A percentile compares a stretch with the other conserved stretches of the same genome.
These are phyloP conservation scores for Aspergillus spinulosporus DNA, from an alignment of 2,329 filamentous ascomycete genomes.

Conservation along the genomic window DNA sequence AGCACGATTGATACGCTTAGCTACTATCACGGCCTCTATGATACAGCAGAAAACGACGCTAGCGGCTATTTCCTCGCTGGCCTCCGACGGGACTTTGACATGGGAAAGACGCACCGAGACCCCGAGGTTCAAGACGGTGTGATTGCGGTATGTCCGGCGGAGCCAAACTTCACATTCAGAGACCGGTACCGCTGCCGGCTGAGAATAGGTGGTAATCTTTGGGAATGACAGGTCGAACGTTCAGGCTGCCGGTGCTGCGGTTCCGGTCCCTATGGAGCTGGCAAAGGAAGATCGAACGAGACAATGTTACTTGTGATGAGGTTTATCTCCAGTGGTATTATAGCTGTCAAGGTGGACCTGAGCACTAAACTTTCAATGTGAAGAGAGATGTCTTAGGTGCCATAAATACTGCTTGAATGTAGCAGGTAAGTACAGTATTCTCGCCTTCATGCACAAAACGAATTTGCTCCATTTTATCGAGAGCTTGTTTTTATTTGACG, in stretches of 20 bases:
- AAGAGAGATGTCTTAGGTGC: not conserved
- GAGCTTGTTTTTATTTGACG: too few species aligned
- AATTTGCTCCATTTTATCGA: not conserved
- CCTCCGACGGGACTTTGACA: conserved; percentile 43
- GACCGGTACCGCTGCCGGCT: conserved; percentile 24
- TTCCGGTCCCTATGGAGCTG: conserved; percentile 57
- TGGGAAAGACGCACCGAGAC: conserved; percentile 38
- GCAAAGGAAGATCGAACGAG: conserved; percentile 44
- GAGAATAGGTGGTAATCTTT: conserved; percentile 55
- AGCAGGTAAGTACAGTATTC: not conserved
- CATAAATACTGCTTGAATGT: not conserved
- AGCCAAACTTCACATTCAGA: conserved; percentile 17
- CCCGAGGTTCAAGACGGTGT: conserved; percentile 42
- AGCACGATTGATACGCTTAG: conserved; percentile 58
- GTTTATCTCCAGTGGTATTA: conserved; percentile 50
- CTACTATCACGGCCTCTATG: conserved; percentile 58
- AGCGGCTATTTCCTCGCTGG: conserved; percentile 58
- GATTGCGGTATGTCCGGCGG: conserved; percentile 49
- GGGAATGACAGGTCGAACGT: conserved; percentile 58
- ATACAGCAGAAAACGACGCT: conserved; percentile 44
- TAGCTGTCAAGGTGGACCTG: conserved; percentile 57
- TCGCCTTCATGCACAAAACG: too few species aligned
- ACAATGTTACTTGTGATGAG: conserved; percentile 62
- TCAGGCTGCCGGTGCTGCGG: conserved; percentile 52
- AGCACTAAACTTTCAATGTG: not conserved